Conservation (phyloP, 768 basidiomycete species). For the Tulasnella sp. region DNA sequence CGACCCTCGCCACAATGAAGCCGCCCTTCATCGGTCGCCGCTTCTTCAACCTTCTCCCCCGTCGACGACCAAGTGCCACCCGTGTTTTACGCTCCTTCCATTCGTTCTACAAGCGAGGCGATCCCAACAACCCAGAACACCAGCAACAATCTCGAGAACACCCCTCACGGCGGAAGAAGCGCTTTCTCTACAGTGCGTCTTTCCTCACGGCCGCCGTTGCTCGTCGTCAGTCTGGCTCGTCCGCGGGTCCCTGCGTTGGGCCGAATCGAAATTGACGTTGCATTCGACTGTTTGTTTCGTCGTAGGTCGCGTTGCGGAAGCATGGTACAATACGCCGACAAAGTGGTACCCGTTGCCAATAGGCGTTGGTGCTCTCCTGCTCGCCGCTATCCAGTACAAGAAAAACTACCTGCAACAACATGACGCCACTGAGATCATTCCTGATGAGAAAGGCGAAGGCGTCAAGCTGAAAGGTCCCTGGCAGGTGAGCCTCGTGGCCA, state of each 20-base stretch:
- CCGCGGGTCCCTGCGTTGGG: no score
- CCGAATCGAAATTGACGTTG: no score
- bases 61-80: slow-evolving; percentile 8
- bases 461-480: slow-evolving; percentile 76
- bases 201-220: background rate
- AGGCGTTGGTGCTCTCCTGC: slow-evolving; percentile 79
- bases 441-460: slow-evolving; percentile 26
- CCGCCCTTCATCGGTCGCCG: slow-evolving; percentile 14
- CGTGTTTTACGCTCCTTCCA: slow-evolving; percentile 11
- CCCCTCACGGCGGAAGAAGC: background rate
- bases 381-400: slow-evolving; percentile 65
- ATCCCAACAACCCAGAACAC: slow-evolving; percentile 8
- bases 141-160: background rate
- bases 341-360: slow-evolving; percentile 93
- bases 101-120: slow-evolving; percentile 12
- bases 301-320: slow-evolving; percentile 40
- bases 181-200: slow-evolving; percentile 2
- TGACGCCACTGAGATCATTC: slow-evolving; percentile 12
- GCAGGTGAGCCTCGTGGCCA: slow-evolving; percentile 62
- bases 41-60: slow-evolving; percentile 10
- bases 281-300: background rate
- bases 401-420: slow-evolving; percentile 35
- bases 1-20: background rate
- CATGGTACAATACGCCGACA: slow-evolving; percentile 79
- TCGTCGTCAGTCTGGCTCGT: background rate